A percentile compares a stretch with the other conserved stretches of the same genome.
phyloP scores from a whole-genome alignment of 1,284 basidiomycete genomes.

The Lentinus polychrous region DNA sequence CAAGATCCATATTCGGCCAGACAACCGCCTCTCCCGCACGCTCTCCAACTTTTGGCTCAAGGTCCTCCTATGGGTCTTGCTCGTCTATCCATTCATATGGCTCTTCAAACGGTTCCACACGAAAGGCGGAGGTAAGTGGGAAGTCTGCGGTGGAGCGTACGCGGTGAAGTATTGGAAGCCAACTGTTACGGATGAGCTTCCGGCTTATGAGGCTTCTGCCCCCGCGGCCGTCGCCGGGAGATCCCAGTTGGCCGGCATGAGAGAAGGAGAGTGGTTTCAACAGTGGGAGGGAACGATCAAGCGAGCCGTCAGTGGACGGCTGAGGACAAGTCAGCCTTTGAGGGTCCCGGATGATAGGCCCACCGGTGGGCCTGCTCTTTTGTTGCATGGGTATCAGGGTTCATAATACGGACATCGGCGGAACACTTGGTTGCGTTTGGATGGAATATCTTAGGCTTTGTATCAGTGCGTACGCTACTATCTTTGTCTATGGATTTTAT shows the following conservation, averaged over 20 bases:
- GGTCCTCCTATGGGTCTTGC: slow-evolving; percentile 52
- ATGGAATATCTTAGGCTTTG: too few species aligned
- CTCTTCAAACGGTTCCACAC: slow-evolving; percentile 56
- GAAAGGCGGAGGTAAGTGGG: slow-evolving; percentile 59
- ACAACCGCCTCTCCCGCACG: slow-evolving; percentile 51
- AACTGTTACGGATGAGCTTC: slow-evolving; percentile 23
- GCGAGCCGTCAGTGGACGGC: slow-evolving; percentile 20
- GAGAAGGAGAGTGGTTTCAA: slow-evolving; percentile 73
- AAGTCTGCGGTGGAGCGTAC: slow-evolving; percentile 63
- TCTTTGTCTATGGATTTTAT: too few species aligned
- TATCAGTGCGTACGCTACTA: too few species aligned
- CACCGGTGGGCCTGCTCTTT: slow-evolving; percentile 8
- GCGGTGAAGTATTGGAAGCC: slow-evolving; percentile 44
- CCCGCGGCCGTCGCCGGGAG: slow-evolving; percentile 11
- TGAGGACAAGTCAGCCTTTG: slow-evolving; percentile 22
- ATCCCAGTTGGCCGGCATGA: slow-evolving; percentile 43
- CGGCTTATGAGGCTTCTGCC: slow-evolving; percentile 14
- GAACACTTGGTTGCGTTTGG: too few species aligned
- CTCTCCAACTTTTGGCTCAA: slow-evolving; percentile 62
- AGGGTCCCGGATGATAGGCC: slow-evolving; percentile 14
- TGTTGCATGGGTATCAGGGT: slow-evolving; percentile 29
- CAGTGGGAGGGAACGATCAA: slow-evolving; percentile 65
- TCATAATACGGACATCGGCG: too few species aligned
- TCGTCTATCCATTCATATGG: slow-evolving; percentile 72
- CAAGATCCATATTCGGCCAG: slow-evolving; percentile 52